Evolutionary conservation across 352 stramenopile genomes (phyloP).

Genomic region (Globisporangium paroecandrum): DNA sequence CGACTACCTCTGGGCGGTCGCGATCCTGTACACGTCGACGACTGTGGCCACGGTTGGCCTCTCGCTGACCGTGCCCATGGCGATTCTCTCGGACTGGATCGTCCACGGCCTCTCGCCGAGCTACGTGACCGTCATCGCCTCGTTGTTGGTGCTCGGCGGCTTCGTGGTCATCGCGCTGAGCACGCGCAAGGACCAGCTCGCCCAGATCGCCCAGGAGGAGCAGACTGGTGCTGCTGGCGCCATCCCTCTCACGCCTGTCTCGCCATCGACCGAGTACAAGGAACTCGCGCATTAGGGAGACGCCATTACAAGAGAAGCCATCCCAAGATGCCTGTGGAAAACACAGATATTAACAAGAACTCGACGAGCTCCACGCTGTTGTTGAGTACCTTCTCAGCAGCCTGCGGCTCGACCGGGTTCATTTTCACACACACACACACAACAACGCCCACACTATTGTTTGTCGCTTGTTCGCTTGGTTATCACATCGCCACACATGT

Average conservation of each 20-base stretch:
- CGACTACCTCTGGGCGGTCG: slow-evolving; percentile 94
- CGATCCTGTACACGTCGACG: slow-evolving; percentile 93
- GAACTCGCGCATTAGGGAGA: slow-evolving; percentile 25
- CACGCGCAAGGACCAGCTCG: slow-evolving; percentile 23
- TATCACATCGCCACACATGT: background rate
- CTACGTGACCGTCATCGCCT: slow-evolving; percentile 56
- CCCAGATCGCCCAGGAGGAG: background rate
- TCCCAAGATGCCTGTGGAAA: background rate
- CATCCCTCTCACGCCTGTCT: slow-evolving; percentile 24
- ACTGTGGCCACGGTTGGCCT: slow-evolving; percentile 95
- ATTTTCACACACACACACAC: background rate
- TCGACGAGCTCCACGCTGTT: slow-evolving; percentile 9
- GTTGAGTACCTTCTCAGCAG: background rate
- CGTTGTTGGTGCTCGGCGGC: slow-evolving; percentile 57
- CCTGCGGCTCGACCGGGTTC: slow-evolving; percentile 7
- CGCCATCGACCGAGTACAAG: slow-evolving; percentile 27
- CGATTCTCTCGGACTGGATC: slow-evolving; percentile 88
- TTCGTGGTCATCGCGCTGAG: slow-evolving; percentile 73
- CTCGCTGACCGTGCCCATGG: slow-evolving; percentile 94
- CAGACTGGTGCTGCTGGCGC: background rate
- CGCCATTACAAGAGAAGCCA: background rate
- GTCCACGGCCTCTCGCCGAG: slow-evolving; percentile 50
- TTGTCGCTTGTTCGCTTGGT: background rate
- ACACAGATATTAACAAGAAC: background rate
- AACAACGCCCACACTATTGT: background rate